Conservation (phyloP, 805 yeast species). For the Cyberlindnera mycetangii region DNA sequence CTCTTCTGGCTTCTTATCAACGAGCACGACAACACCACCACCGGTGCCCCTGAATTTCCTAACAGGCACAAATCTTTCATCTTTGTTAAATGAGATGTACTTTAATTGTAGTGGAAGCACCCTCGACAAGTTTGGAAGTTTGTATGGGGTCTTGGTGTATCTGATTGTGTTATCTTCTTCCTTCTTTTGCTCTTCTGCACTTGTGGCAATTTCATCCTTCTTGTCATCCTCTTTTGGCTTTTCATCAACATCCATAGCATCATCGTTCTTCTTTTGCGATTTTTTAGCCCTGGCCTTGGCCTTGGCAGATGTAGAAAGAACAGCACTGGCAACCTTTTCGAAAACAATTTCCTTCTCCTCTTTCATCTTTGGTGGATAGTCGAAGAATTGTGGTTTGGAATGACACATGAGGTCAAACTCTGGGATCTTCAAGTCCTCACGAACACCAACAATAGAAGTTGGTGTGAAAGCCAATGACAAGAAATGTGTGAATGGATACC, state of each 20-base stretch:
- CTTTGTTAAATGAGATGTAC: conserved; percentile 73
- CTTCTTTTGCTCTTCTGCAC: conserved; percentile 24
- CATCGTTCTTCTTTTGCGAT: conserved; percentile 49
- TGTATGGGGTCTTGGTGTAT: conserved; percentile 63
- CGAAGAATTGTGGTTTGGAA: conserved; percentile 74
- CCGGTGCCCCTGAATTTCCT: conserved; percentile 67
- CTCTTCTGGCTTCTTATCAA: conserved; percentile 60
- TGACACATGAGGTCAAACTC: conserved; percentile 78
- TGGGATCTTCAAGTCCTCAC: conserved; percentile 83
- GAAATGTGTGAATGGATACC: conserved; percentile 97
- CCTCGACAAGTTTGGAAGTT: conserved; percentile 76
- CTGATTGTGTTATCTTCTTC: conserved; percentile 39
- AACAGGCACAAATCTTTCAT: conserved; percentile 77
- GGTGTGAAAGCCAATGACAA: conserved; percentile 89
- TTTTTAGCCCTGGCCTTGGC: conserved; percentile 92
- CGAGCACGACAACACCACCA: conserved; percentile 65
- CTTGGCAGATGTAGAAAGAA: conserved; percentile 86
- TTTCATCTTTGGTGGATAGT: conserved; percentile 85
- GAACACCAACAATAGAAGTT: conserved; percentile 84
- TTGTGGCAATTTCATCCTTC: conserved; percentile 13
- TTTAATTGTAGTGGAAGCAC: conserved; percentile 87
- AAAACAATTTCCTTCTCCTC: conserved; percentile 77
- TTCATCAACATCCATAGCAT: conserved; percentile 46
- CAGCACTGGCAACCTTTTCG: conserved; percentile 89
- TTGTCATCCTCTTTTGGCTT: conserved; percentile 29